A percentile compares a stretch with the other conserved stretches of the same genome.
These are phyloP conservation scores for Colletotrichum sp. DNA, from an alignment of 2,329 filamentous ascomycete species.

Conservation along the genomic window DNA sequence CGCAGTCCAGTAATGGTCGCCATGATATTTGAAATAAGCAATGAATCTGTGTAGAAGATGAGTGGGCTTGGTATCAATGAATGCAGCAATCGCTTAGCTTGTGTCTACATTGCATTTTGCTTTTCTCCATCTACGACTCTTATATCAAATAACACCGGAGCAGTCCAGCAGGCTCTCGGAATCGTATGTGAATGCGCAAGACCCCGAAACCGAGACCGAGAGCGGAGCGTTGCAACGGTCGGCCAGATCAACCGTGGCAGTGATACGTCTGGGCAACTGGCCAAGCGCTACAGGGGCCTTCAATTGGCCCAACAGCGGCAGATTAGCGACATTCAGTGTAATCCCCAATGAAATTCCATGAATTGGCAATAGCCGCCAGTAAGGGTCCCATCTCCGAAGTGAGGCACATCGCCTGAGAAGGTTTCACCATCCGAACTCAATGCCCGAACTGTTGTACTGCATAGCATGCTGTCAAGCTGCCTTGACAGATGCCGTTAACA, in stretches of 20 bases:
- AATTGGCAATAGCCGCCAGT: not conserved
- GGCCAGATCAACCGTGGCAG: not conserved
- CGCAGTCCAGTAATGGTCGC: not conserved
- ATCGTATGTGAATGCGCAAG: not conserved
- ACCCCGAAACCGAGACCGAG: constrained; percentile 5
- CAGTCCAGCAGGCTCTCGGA: not conserved
- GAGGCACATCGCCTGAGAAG: not conserved
- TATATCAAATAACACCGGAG: not conserved
- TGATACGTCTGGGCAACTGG: not conserved
- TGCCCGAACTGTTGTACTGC: not conserved
- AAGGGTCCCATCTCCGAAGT: not conserved
- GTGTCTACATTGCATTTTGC: not conserved
- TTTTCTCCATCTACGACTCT: not conserved
- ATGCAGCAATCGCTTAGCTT: not conserved
- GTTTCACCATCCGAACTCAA: not conserved
- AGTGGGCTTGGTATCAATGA: not conserved
- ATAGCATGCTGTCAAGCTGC: not conserved
- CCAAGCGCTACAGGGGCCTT: not conserved
- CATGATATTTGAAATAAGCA: not conserved
- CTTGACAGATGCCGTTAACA: not conserved
- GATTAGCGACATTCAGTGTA: not conserved
- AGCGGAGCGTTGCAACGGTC: not conserved
- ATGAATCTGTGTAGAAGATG: not conserved
- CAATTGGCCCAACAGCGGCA: not conserved
- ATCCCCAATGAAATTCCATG: not conserved